These are phyloP conservation scores for Scedosporium boydii DNA, from an alignment of 2,329 filamentous ascomycete genomes.

Conservation along the genomic window DNA sequence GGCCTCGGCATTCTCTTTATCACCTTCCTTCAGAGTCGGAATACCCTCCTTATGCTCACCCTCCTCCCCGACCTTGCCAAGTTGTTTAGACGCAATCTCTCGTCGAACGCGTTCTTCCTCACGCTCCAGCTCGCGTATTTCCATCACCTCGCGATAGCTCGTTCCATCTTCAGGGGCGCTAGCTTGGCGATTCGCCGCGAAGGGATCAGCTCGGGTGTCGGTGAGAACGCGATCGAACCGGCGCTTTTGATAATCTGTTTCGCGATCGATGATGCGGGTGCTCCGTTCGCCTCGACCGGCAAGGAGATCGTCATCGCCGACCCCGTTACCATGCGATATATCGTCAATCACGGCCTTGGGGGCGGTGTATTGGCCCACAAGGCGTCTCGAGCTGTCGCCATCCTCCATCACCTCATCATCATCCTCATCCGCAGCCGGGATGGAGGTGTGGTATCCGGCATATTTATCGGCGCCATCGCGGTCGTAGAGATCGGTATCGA, in stretches of 20 bases:
- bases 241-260: conserved; percentile 96
- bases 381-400: conserved; percentile 60
- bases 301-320: conserved; percentile 87
- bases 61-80: conserved; percentile 47
- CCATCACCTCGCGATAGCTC: conserved; percentile 87
- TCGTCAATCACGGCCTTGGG: conserved; percentile 88
- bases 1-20: conserved; percentile 65
- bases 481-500: conserved; percentile 84
- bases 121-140: conserved; percentile 77
- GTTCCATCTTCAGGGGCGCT: conserved; percentile 61
- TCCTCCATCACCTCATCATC: conserved; percentile 72
- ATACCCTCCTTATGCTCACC: conserved; percentile 21
- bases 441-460: conserved; percentile 82
- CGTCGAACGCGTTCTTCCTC: conserved; percentile 83
- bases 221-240: conserved; percentile 82
- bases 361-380: conserved; percentile 94
- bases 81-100: conserved; percentile 64
- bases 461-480: conserved; percentile 69
- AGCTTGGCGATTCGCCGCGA: conserved; percentile 64
- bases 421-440: conserved; percentile 69
- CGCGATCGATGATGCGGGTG: conserved; percentile 81
- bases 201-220: conserved; percentile 77
- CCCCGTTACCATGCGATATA: conserved; percentile 73
- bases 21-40: conserved; percentile 63
- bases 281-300: conserved; percentile 76